These are phyloP conservation scores for Isochrysis galbana DNA, from an alignment of 78 protist genomes.

Conservation along the genomic window DNA sequence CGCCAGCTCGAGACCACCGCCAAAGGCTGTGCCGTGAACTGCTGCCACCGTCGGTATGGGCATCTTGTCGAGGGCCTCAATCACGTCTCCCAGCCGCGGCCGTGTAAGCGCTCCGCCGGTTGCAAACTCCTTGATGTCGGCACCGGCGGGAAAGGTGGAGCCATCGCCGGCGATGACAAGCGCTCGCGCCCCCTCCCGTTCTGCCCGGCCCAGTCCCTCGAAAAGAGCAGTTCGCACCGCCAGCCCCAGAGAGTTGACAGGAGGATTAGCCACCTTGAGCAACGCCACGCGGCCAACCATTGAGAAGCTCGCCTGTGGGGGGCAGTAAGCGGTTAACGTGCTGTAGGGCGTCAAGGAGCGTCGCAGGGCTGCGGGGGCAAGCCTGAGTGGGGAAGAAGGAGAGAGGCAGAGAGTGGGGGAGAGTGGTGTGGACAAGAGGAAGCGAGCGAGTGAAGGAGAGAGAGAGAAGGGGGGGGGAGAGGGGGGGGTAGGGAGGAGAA, in stretches of 20 bases:
- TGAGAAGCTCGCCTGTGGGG: background rate
- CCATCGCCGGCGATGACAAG: background rate
- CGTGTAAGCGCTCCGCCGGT: background rate
- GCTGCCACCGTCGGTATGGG: conserved; percentile 54
- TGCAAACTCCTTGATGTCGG: background rate
- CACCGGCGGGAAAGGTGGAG: background rate
- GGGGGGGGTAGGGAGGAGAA: no score
- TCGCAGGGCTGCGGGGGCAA: no score
- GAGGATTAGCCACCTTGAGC: background rate
- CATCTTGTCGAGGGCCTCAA: background rate
- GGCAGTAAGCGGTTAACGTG: no score
- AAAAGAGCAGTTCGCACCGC: background rate
- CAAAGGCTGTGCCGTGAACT: conserved; percentile 63
- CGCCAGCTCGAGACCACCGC: conserved; percentile 68
- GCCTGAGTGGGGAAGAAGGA: no score
- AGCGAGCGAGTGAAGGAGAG: no score
- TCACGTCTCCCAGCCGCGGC: background rate
- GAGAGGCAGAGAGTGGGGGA: no score
- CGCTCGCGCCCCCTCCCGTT: background rate
- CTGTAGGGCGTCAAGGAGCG: no score
- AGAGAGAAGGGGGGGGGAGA: no score
- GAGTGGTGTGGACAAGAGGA: no score
- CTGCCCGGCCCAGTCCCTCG: background rate
- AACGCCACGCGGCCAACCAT: background rate
- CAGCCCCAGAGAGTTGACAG: background rate